These are phyloP conservation scores for Lachnellula subtilissima DNA, from an alignment of 2,329 filamentous ascomycete genomes.

Conservation along the genomic window DNA sequence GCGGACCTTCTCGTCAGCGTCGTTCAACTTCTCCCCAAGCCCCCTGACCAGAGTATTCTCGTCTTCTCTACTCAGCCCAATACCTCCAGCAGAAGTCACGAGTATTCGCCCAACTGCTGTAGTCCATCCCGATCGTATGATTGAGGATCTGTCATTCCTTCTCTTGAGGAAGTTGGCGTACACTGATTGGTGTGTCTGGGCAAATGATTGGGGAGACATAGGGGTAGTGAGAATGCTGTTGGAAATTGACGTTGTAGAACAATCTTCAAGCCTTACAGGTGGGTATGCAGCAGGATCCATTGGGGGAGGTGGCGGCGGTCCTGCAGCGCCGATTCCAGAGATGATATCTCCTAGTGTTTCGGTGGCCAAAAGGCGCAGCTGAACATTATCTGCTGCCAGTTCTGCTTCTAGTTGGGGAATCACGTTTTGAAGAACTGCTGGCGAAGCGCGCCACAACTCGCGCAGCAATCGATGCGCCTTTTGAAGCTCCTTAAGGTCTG, in stretches of 20 bases:
- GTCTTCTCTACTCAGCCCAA: conserved; percentile 79
- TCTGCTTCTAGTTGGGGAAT: conserved; percentile 92
- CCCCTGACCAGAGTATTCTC: conserved; percentile 69
- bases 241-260: conserved; percentile 48
- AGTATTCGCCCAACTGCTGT: conserved; percentile 80
- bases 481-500: conserved; percentile 79
- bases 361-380: conserved; percentile 80
- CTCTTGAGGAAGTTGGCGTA: conserved; percentile 84
- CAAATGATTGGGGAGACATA: conserved; percentile 82
- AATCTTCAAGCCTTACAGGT: conserved; percentile 61
- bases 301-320: conserved; percentile 65
- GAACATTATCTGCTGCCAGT: conserved; percentile 81
- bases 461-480: conserved; percentile 87
- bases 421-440: conserved; percentile 84
- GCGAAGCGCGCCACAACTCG: conserved; percentile 90
- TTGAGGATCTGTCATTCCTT: conserved; percentile 77
- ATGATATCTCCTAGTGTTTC: conserved; percentile 95
- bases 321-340: conserved; percentile 86
- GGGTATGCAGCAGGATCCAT: conserved; percentile 84
- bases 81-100: conserved; percentile 84
- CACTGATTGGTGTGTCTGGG: conserved; percentile 70
- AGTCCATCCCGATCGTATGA: conserved; percentile 82
- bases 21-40: conserved; percentile 75
- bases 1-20: conserved; percentile 87
- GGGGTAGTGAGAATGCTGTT: conserved; percentile 69